Conservation (phyloP, 345 rosid species). For the Viola odorata region DNA sequence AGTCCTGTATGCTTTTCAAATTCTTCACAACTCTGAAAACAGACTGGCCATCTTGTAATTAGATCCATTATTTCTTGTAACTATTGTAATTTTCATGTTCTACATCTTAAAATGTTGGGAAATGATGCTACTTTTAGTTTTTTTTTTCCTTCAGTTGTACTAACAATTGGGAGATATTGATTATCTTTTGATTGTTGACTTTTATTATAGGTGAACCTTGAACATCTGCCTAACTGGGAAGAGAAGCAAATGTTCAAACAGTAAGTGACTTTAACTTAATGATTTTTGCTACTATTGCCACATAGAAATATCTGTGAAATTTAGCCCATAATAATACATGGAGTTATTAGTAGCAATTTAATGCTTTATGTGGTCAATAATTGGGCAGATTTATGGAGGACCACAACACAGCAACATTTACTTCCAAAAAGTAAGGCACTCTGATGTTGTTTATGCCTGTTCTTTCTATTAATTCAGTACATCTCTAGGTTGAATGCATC, state of each 20-base stretch:
- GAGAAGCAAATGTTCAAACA: conserved; percentile 94
- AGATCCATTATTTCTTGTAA: background rate
- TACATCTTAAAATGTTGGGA: background rate
- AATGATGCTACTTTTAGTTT: background rate
- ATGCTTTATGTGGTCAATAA: conserved; percentile 4
- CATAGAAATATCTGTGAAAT: conserved; percentile 5
- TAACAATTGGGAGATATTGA: background rate
- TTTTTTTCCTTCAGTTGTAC: background rate
- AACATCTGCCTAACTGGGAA: conserved; percentile 90
- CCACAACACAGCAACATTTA: conserved; percentile 92
- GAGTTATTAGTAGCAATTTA: background rate
- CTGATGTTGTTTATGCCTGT: background rate
- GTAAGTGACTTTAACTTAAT: conserved; percentile 31
- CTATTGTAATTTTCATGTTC: background rate
- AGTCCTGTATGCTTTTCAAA: background rate
- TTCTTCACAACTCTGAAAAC: background rate
- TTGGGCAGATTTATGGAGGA: conserved; percentile 89
- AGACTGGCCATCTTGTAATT: background rate
- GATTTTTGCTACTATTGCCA: background rate
- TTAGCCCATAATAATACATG: background rate
- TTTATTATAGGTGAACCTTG: conserved; percentile 67
- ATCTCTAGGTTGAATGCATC: too few relatives aligned
- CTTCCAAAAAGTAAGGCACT: conserved; percentile 83
- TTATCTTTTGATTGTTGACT: conserved; percentile 7
- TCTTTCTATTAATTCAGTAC: conserved; percentile 4